These are phyloP conservation scores for Magnusiomyces tetraspermus DNA, from an alignment of 1,139 yeast genomes.

Conservation along the genomic window DNA sequence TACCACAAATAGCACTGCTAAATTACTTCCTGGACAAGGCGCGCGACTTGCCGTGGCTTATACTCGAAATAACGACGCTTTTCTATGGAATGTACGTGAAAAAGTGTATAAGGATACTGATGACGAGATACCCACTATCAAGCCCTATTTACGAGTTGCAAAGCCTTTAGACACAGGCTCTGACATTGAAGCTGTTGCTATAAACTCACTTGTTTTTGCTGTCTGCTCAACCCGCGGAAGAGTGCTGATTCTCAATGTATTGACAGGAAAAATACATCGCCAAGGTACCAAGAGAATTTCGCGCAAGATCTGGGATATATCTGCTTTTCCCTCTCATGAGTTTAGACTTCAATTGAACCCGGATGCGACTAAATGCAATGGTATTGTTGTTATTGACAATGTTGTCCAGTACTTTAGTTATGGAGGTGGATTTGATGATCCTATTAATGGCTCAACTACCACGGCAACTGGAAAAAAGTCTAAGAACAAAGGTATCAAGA, in stretches of 20 bases:
- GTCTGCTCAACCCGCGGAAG: constrained; percentile 58
- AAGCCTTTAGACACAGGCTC: constrained; percentile 27
- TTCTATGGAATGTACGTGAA: constrained; percentile 37
- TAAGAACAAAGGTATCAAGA: constrained; percentile 25
- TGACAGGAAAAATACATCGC: constrained; percentile 45
- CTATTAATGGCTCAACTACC: constrained; percentile 9
- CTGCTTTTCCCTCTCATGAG: not conserved
- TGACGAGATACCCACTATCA: no score
- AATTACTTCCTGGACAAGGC: not conserved
- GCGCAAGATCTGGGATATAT: constrained; percentile 14
- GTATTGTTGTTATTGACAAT: constrained; percentile 48
- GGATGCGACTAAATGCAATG: constrained; percentile 39
- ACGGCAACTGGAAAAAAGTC: constrained; percentile 15
- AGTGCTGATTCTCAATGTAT: constrained; percentile 51
- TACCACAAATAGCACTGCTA: constrained; percentile 2
- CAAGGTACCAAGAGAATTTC: constrained; percentile 10
- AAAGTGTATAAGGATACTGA: no score
- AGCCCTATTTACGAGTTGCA: constrained; percentile 24
- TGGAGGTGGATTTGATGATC: constrained; percentile 34
- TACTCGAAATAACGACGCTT: constrained; percentile 22
- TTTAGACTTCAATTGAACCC: constrained; percentile 15
- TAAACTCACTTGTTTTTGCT: constrained; percentile 39
- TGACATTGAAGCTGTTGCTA: constrained; percentile 36
- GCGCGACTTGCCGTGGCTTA: constrained; percentile 15
- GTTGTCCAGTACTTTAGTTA: constrained; percentile 54